Base-by-base conservation (phyloP, 805 yeast species). In the Starmerella potacharoeniae region DNA sequence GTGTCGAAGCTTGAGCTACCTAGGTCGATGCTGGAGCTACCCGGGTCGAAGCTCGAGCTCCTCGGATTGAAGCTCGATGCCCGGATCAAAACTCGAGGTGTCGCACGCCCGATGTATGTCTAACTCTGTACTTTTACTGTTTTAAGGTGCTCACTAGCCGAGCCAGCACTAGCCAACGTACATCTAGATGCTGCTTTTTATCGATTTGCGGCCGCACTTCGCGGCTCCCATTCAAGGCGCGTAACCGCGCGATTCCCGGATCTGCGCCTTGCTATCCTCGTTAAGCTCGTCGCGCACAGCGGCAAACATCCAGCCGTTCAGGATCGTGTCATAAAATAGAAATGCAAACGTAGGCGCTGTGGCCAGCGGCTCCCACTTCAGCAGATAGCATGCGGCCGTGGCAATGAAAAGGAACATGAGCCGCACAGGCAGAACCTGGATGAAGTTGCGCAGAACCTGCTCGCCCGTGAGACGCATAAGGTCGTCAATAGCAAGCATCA, bases 201-300 rank as follows among this genome's bases (percentile, higher is more conserved):
- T 22, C 22, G 22, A 22, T 22, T 22, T 22, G 22, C 22, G 22
- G 3, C 22, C 22, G 22, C 22, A 22, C 22, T 22, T 22, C 22
- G 22, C 22, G 3, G 22, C 2, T 13, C 2, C 16, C 8, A 16
- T 37, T 13, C 16, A 14, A 16, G 39, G 49, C 39, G 49, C 49
- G 31, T 51, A 55, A 39, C 65, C 64, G 16, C 66, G 60, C 30
- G 58, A 59, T 37, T 56, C 55, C 13, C 64, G 52, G 22, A 64
- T 61, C 40, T 37, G 44, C 9, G 46, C 49, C 44, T 61, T 61
- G 44, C 56, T 54, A 42, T 49, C 51, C 55, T 69, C 72, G 54
- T 70, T 69, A 29, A 64, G 60, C 60, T 70, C 72, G 48, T 69
- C 73, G 6, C 72, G 60, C 11, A 66, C 62, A 4, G 65, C 54